Percentiles rank a stretch among this genome's conserved stretches.
Conservation (phyloP, 2,329 filamentous ascomycete species). For the Camillea tinctor region DNA sequence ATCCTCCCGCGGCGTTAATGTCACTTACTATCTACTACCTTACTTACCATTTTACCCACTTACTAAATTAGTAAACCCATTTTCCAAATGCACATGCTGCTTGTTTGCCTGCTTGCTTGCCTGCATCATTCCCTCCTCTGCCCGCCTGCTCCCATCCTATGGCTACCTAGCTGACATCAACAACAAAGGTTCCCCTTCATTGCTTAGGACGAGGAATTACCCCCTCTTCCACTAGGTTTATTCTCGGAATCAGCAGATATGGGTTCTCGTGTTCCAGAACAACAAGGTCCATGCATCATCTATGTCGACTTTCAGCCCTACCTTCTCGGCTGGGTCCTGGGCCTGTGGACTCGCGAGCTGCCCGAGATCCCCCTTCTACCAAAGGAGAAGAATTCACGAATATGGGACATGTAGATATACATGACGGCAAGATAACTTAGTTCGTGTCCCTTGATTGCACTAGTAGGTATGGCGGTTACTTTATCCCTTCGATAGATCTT, state of each 20-base stretch:
- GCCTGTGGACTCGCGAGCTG: background rate
- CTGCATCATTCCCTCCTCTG: too few relatives aligned
- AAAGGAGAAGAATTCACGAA: background rate
- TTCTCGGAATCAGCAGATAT: background rate
- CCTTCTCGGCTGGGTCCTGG: background rate
- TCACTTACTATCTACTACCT: too few relatives aligned
- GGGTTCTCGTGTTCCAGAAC: background rate
- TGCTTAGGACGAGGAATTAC: background rate
- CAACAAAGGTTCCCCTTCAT: background rate
- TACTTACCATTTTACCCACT: too few relatives aligned
- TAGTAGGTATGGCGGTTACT: background rate
- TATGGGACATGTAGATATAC: background rate
- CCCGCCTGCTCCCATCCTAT: background rate
- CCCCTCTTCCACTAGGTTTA: background rate
- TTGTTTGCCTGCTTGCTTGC: too few relatives aligned
- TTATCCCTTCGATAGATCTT: background rate
- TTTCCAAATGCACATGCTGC: too few relatives aligned
- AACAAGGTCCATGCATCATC: background rate
- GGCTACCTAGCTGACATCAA: background rate
- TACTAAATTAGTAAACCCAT: too few relatives aligned
- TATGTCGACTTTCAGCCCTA: background rate
- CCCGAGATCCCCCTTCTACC: background rate
- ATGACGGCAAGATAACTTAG: background rate
- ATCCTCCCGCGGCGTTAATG: too few relatives aligned
- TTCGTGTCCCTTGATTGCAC: background rate